Evolutionary conservation across 441 rosid species (phyloP), one percentile per base, ranked within the genome.

Genomic region (Capsella rubella): DNA sequence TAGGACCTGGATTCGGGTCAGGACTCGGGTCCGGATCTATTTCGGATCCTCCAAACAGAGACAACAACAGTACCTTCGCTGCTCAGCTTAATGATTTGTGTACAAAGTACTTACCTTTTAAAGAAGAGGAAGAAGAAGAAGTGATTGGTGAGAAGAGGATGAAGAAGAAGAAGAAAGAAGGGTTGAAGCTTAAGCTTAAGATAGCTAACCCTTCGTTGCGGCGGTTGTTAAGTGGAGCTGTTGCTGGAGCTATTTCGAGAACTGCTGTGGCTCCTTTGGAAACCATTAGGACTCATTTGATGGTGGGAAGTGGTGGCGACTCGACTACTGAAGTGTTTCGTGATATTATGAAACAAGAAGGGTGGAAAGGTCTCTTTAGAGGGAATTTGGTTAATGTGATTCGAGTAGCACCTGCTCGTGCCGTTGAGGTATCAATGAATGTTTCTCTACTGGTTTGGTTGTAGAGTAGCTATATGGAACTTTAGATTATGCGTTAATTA

Each of bases 191-290:
- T 82, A 92, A 85, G 82, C 83, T 94, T 57, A 92, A 88, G 89
- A 75, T 92, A 40, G 74, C 79, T 8, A 92, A 90, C 54, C 97
- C 94, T 71, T 87, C 92, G 3, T 55, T 95, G 67, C 84, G 99
- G 78, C 77, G 97, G 76, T 73, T 95, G 55, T 62, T 95, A 21
- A 95, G 99, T 42, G 99, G 97, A 60, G 99, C 89, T 0, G 79
- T 95, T 7, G 99, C 97, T 0, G 97, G 99, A 47, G 97, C 97
- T 0, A 77, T 95, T 10, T 92, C 97, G 1, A 83, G 99, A 73
- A 95, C 96, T 2, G 84, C 88, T 0, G 99, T 95, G 45, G 97
- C 97, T 40, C 99, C 99, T 1, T 74, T 94, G 89, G 99, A 92
- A 87, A 94, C 97, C 1, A 83, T 94, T 65, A 90, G 97, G 84